phyloP scores from a whole-genome alignment of 768 basidiomycete species.

The Mrakia frigida region DNA sequence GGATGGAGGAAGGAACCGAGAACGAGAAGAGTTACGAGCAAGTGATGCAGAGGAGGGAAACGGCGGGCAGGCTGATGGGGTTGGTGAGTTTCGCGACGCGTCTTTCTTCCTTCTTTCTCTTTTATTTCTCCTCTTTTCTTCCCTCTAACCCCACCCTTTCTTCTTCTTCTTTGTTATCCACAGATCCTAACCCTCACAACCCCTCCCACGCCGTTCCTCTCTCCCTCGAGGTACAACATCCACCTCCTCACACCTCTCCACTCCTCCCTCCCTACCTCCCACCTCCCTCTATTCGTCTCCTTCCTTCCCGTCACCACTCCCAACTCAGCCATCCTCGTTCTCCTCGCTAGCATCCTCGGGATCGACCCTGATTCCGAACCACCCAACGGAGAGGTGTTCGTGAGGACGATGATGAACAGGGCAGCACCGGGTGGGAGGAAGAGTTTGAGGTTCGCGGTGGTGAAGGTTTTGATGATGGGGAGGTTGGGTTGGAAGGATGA shows the following conservation, averaged over 20 bases:
- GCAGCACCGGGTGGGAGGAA: not conserved
- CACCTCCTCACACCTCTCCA: not conserved
- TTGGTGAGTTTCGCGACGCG: not conserved
- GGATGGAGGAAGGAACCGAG: not conserved
- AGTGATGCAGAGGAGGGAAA: not conserved
- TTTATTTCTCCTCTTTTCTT: no score
- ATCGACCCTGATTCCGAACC: not conserved
- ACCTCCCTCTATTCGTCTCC: not conserved
- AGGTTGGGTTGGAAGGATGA: not conserved
- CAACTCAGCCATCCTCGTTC: not conserved
- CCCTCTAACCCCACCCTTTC: not conserved
- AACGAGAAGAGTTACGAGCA: not conserved
- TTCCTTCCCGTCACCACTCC: not conserved
- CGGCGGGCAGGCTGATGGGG: conserved; percentile 1
- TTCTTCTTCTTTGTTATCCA: no score
- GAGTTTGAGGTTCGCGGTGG: not conserved
- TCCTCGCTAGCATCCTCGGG: not conserved
- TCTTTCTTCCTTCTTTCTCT: not conserved
- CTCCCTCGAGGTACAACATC: not conserved
- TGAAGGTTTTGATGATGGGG: conserved; percentile 3
- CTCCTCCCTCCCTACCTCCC: not conserved
- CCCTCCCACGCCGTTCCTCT: not conserved
- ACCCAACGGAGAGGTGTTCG: not conserved
- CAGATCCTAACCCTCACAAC: conserved; percentile 4
- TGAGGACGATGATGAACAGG: not conserved